A percentile compares a stretch with the other conserved stretches of the same genome.
These are phyloP conservation scores for Trematosphaeria pertusa DNA, from an alignment of 2,329 filamentous ascomycete genomes.

Conservation along the genomic window DNA sequence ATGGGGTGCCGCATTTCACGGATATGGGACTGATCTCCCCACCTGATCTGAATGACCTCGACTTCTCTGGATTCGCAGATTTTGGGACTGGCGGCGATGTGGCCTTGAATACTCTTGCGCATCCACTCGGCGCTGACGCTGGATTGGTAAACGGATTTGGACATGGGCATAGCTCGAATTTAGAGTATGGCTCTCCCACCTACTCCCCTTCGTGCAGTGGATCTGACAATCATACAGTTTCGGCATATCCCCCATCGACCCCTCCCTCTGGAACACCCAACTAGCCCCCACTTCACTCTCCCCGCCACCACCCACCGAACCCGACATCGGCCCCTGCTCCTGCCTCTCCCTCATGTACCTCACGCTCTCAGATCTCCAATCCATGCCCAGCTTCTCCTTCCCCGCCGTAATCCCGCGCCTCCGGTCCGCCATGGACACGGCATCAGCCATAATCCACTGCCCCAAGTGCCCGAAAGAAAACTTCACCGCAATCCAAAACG, in stretches of 20 bases:
- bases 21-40: conserved; percentile 23
- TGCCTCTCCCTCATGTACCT: conserved; percentile 57
- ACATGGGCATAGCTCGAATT: conserved; percentile 8
- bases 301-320: conserved; percentile 5
- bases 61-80: conserved; percentile 15
- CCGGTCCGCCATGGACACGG: conserved; percentile 50
- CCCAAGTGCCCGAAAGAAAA: conserved; percentile 50
- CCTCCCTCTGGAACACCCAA: conserved; percentile 31
- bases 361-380: conserved; percentile 51
- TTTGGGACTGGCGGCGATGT: conserved; percentile 6
- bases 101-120: conserved; percentile 5
- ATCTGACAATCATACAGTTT: conserved; percentile 15
- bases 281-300: conserved; percentile 2
- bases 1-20: conserved; percentile 10
- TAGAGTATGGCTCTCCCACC: conserved; percentile 5
- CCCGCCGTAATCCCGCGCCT: conserved; percentile 52
- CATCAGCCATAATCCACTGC: conserved; percentile 51
- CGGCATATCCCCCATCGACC: conserved; percentile 27
- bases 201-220: conserved; percentile 15
- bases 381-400: conserved; percentile 49
- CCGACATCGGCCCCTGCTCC: conserved; percentile 42
- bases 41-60: conserved; percentile 6
- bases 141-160: not conserved
- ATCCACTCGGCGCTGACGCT: conserved; percentile 5
- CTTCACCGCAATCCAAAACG: conserved; percentile 55